Evolutionary conservation across 2,329 filamentous ascomycete species (phyloP).

Genomic region (Exophiala spinifera): DNA sequence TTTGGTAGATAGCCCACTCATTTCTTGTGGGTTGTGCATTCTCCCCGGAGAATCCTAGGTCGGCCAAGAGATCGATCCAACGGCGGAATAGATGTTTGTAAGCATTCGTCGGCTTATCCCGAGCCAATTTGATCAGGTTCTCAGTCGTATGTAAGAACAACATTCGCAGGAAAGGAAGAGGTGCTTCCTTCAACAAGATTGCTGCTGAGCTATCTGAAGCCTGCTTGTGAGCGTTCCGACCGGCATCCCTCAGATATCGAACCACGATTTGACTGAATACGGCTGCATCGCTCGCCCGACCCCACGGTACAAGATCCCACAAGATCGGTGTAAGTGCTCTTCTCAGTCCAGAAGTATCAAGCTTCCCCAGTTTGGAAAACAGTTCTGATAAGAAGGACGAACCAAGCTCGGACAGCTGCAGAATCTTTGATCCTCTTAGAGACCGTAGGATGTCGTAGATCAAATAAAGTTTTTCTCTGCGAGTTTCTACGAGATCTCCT

Average conservation of each 20-base stretch:
- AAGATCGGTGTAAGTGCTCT: not conserved
- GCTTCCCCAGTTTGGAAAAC: slow-evolving; percentile 6
- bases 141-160: slow-evolving; percentile 9
- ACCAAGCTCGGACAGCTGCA: slow-evolving; percentile 11
- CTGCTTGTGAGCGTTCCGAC: not conserved
- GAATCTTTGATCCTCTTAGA: slow-evolving; percentile 12
- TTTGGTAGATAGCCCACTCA: slow-evolving; percentile 3
- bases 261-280: slow-evolving; percentile 8
- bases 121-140: not conserved
- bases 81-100: slow-evolving; percentile 15
- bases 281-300: slow-evolving; percentile 1
- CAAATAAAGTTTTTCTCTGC: slow-evolving; percentile 3
- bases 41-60: slow-evolving; percentile 2
- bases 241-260: not conserved
- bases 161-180: not conserved
- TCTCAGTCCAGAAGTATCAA: not conserved
- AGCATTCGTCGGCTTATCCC: not conserved
- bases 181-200: not conserved
- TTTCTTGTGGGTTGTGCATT: not conserved
- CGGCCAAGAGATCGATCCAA: slow-evolving; percentile 11
- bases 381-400: slow-evolving; percentile 10
- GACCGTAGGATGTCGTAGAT: slow-evolving; percentile 7
- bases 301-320: slow-evolving; percentile 14
- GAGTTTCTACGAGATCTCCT: not conserved
- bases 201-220: slow-evolving; percentile 4